Percentiles rank a stretch among this genome's conserved stretches.
Conservation (phyloP, 495 filamentous ascomycete species). For the Aspergillus asperescens region DNA sequence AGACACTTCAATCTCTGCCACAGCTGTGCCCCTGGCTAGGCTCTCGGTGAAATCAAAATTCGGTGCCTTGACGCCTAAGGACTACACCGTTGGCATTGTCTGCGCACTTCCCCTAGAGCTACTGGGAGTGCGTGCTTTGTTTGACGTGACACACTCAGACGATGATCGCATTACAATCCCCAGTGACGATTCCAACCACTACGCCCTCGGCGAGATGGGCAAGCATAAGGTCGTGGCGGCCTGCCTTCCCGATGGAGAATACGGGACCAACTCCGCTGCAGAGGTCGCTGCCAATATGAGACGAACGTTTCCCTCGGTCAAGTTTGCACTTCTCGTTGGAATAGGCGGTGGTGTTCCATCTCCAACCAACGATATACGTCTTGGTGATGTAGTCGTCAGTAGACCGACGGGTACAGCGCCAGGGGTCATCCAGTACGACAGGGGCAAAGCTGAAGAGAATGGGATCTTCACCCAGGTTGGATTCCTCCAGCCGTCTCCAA, state of each 20-base stretch:
- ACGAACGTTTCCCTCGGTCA: conserved; percentile 24
- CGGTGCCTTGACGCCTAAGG: too few species aligned
- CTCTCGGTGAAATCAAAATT: too few species aligned
- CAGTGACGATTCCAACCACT: conserved; percentile 29
- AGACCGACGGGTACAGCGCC: neutral
- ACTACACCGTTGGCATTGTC: conserved; percentile 45
- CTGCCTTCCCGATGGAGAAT: conserved; percentile 27
- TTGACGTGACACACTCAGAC: conserved; percentile 30
- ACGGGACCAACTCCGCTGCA: conserved; percentile 31
- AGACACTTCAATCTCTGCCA: too few species aligned
- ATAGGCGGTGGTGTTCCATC: conserved; percentile 34
- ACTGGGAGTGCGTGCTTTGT: conserved; percentile 32
- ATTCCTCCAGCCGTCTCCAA: conserved; percentile 12
- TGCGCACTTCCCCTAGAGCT: conserved; percentile 37
- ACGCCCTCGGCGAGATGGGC: conserved; percentile 34
- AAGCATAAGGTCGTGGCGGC: conserved; percentile 39
- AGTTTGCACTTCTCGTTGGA: conserved; percentile 37
- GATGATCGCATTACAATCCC: neutral
- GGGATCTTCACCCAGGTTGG: conserved; percentile 9
- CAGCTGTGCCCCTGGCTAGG: too few species aligned
- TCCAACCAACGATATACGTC: conserved; percentile 21
- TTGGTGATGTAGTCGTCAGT: conserved; percentile 36
- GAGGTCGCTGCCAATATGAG: conserved; percentile 29
- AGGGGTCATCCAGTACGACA: conserved; percentile 31
- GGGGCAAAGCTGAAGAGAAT: conserved; percentile 18